Conservation (phyloP, 352 stramenopile species). For the Phytopythium kandeliae region DNA sequence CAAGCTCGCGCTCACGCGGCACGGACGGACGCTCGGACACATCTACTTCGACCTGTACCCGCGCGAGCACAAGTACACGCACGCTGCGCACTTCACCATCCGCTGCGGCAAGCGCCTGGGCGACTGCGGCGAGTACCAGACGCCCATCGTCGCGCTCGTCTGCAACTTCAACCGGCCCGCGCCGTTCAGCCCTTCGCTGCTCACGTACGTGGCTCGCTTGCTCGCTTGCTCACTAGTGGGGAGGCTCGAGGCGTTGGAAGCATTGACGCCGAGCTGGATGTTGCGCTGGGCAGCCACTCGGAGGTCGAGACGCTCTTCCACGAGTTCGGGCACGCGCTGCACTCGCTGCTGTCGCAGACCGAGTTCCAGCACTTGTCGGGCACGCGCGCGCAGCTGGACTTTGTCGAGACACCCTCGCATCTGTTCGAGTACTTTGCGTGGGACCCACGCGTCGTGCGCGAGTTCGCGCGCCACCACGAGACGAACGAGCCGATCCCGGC, state of each 20-base stretch:
- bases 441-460: constrained; percentile 81
- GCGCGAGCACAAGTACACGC: constrained; percentile 79
- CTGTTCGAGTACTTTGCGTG: constrained; percentile 97
- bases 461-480: constrained; percentile 81
- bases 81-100: constrained; percentile 95
- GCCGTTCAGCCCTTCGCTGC: constrained; percentile 55
- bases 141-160: constrained; percentile 93
- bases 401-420: constrained; percentile 95
- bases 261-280: background rate
- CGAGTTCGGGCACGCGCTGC: constrained; percentile 97
- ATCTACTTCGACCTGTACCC: constrained; percentile 97
- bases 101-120: constrained; percentile 84
- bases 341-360: constrained; percentile 94
- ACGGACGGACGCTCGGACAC: constrained; percentile 67
- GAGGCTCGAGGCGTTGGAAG: background rate
- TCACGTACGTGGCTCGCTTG: constrained; percentile 36
- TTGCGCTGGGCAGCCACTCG: constrained; percentile 68
- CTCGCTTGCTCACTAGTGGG: too few species aligned
- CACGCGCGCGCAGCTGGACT: constrained; percentile 92
- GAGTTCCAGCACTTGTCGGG: constrained; percentile 97
- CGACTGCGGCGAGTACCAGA: constrained; percentile 74
- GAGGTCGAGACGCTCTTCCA: constrained; percentile 98
- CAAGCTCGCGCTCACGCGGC: constrained; percentile 86
- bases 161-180: constrained; percentile 86
- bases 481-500: constrained; percentile 74